Evolutionary conservation across 2,329 filamentous ascomycete genomes (phyloP).

Genomic region (Canariomyces notabilis): DNA sequence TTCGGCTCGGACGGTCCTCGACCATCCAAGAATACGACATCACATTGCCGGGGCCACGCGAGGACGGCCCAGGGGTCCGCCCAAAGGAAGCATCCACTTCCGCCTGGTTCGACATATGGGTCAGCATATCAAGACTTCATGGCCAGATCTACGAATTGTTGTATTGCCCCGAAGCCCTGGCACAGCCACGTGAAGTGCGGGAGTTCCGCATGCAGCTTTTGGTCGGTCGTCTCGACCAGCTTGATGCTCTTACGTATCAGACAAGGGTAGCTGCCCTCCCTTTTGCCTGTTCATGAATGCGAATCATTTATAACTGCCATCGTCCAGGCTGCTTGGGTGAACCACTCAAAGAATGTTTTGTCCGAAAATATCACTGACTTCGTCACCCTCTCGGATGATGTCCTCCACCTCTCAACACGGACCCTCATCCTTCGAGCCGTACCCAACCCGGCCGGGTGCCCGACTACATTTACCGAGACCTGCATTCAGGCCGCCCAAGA

Average conservation of each 20-base stretch:
- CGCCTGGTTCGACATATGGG: conserved; percentile 47
- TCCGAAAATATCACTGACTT: conserved; percentile 11
- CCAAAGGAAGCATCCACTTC: conserved; percentile 11
- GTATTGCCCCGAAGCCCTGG: conserved; percentile 46
- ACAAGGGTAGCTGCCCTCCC: background rate
- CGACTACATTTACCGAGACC: conserved; percentile 41
- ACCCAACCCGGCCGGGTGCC: conserved; percentile 40
- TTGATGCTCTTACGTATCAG: conserved; percentile 4
- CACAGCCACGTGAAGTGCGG: conserved; percentile 35
- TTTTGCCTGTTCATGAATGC: background rate
- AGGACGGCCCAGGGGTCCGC: conserved; percentile 16
- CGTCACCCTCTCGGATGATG: conserved; percentile 14
- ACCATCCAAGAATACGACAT: conserved; percentile 55
- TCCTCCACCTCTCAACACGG: conserved; percentile 26
- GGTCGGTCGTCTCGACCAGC: conserved; percentile 2
- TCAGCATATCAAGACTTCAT: conserved; percentile 50
- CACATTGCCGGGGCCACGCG: conserved; percentile 35
- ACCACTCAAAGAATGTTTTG: background rate
- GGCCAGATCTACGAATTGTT: conserved; percentile 53
- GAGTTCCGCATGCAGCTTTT: conserved; percentile 30
- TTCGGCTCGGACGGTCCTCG: conserved; percentile 55
- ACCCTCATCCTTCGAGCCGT: conserved; percentile 49
- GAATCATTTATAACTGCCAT: background rate
- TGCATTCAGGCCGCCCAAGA: conserved; percentile 46
- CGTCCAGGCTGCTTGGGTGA: conserved; percentile 1